phyloP scores from a whole-genome alignment of 306 rosid genomes.

The Prunus fruticosa region DNA sequence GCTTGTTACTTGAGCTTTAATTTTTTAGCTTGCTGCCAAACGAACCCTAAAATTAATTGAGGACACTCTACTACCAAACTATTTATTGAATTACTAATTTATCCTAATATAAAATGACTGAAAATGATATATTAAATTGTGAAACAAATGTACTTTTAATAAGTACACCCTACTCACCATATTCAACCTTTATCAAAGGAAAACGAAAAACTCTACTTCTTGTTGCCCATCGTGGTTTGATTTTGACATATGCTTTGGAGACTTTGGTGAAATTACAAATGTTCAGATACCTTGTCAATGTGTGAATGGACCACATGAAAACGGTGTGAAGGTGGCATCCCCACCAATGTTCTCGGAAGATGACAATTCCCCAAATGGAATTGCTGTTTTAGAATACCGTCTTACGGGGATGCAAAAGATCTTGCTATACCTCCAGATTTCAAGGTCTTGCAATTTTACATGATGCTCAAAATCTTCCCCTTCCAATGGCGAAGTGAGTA shows the following conservation, averaged over 20 bases:
- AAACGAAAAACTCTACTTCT: conserved; percentile 60
- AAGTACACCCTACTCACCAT: no score
- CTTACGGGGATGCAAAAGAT: conserved; percentile 41
- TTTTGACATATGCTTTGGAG: conserved; percentile 89
- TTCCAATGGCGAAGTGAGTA: conserved; percentile 14
- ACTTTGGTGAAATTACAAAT: conserved; percentile 45
- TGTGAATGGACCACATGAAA: conserved; percentile 14
- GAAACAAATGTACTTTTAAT: no score
- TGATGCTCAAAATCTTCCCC: conserved; percentile 12
- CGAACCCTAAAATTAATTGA: no score
- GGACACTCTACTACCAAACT: no score
- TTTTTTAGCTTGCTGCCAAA: no score
- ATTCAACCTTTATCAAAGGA: no score
- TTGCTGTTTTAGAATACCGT: conserved; percentile 29
- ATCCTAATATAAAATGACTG: no score
- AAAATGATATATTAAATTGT: no score
- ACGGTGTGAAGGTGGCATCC: conserved; percentile 2
- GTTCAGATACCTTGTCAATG: no score
- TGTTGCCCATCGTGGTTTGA: conserved; percentile 91
- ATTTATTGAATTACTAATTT: no score
- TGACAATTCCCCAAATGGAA: conserved; percentile 17
- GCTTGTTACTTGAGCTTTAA: no score
- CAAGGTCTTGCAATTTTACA: conserved; percentile 15
- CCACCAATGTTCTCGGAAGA: conserved; percentile 9
- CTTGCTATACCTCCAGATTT: conserved; percentile 29